phyloP scores from a whole-genome alignment of 768 basidiomycete species.

The Russula compacta region DNA sequence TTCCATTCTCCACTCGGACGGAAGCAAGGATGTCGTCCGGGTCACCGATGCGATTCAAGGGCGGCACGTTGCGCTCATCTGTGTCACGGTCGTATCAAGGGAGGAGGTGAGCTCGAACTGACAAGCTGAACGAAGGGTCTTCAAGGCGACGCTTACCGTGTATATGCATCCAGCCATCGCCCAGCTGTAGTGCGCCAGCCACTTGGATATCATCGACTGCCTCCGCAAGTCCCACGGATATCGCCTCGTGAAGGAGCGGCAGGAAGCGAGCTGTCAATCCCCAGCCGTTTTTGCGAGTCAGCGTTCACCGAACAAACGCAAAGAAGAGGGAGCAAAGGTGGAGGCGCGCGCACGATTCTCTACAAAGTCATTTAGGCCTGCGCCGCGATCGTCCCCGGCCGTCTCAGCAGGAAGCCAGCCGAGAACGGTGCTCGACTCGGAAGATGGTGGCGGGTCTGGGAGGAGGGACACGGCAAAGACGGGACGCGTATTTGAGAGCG shows the following conservation, averaged over 20 bases:
- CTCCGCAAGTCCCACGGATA: conserved; percentile 45
- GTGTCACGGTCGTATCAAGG: not conserved
- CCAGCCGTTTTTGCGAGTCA: not conserved
- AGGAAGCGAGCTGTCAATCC: not conserved
- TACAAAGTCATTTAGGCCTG: conserved; percentile 59
- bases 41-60: conserved; percentile 67
- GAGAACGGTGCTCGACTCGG: conserved; percentile 14
- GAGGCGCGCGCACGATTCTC: conserved; percentile 50
- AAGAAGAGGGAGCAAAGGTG: not conserved
- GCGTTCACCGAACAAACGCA: too few species aligned
- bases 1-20: conserved; percentile 61
- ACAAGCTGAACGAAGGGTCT: not conserved
- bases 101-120: not conserved
- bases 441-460: conserved; percentile 4
- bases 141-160: conserved; percentile 33
- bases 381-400: conserved; percentile 29
- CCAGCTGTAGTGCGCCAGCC: conserved; percentile 54
- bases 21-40: conserved; percentile 78
- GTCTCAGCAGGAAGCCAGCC: conserved; percentile 21
- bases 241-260: conserved; percentile 46
- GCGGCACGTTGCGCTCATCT: conserved; percentile 66
- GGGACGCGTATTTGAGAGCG: conserved; percentile 2
- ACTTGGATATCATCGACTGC: conserved; percentile 56
- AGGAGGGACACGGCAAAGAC: conserved; percentile 20
- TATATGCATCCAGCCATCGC: conserved; percentile 84